Conservation (phyloP, 768 basidiomycete species). For the Xerocomus brunneocitrinus region DNA sequence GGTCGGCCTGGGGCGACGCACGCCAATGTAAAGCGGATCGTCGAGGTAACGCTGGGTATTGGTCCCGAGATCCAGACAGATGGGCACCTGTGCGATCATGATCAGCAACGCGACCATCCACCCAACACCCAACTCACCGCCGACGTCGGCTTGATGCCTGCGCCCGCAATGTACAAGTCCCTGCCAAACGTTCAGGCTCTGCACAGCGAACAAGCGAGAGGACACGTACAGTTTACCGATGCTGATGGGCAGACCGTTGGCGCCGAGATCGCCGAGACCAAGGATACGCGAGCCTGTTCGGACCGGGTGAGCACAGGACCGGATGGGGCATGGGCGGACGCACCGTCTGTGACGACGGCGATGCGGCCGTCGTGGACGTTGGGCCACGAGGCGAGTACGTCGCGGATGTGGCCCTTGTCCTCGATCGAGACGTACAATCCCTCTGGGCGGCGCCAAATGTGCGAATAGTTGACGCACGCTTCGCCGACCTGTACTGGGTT, state of each 20-base stretch:
- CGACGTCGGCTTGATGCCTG: slow-evolving; percentile 54
- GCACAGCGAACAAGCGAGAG: neutral
- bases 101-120: neutral
- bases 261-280: slow-evolving; percentile 51
- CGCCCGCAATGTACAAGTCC: slow-evolving; percentile 67
- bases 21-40: slow-evolving; percentile 75
- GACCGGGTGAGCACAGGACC: slow-evolving; percentile 1
- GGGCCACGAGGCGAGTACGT: slow-evolving; percentile 53
- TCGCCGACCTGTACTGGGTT: slow-evolving; percentile 51
- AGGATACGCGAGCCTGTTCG: slow-evolving; percentile 61
- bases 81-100: slow-evolving; percentile 41
- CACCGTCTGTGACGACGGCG: slow-evolving; percentile 75
- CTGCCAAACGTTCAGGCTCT: slow-evolving; percentile 23
- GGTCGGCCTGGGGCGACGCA: slow-evolving; percentile 50
- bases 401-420: slow-evolving; percentile 59
- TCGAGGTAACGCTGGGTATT: slow-evolving; percentile 62
- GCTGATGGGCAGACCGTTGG: slow-evolving; percentile 48
- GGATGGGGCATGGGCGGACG: slow-evolving; percentile 1
- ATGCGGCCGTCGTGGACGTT: slow-evolving; percentile 47
- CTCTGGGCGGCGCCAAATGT: slow-evolving; percentile 63
- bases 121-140: slow-evolving; percentile 29
- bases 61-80: slow-evolving; percentile 72
- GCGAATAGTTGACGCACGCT: slow-evolving; percentile 65
- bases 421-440: slow-evolving; percentile 60
- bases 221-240: slow-evolving; percentile 64